Percentiles rank a stretch among this genome's conserved stretches.
Conservation (phyloP, 2,329 filamentous ascomycete species). For the Pseudogymnoascus sp. region DNA sequence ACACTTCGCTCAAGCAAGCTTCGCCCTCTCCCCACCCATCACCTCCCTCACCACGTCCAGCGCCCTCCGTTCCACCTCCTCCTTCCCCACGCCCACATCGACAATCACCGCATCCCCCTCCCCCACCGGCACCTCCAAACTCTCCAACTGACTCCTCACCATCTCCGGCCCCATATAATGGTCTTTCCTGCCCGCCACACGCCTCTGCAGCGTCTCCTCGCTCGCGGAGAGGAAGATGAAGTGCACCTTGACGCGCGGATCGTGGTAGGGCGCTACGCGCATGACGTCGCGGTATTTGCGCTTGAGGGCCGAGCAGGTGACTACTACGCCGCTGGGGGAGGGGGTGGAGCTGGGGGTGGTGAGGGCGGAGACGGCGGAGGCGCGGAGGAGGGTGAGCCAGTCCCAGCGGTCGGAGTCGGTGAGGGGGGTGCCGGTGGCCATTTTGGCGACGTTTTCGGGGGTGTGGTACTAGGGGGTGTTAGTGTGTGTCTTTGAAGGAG, state of each 20-base stretch:
- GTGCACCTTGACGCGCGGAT: slow-evolving; percentile 67
- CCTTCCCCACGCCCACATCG: slow-evolving; percentile 52
- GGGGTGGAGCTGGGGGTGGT: too few species aligned
- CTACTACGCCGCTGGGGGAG: slow-evolving; percentile 63
- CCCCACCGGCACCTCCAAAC: slow-evolving; percentile 72
- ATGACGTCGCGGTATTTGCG: slow-evolving; percentile 94
- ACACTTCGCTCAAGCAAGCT: too few species aligned
- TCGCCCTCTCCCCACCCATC: not conserved
- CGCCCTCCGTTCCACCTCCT: slow-evolving; percentile 53
- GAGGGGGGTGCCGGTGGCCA: slow-evolving; percentile 73
- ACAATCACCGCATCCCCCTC: slow-evolving; percentile 65
- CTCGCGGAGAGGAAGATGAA: slow-evolving; percentile 84
- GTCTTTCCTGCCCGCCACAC: slow-evolving; percentile 65
- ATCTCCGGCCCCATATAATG: slow-evolving; percentile 97
- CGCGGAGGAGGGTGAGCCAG: too few species aligned
- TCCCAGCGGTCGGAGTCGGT: slow-evolving; percentile 77
- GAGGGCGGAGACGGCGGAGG: too few species aligned
- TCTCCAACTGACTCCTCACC: slow-evolving; percentile 86
- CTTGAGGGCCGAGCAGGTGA: slow-evolving; percentile 94
- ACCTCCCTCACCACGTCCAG: slow-evolving; percentile 33
- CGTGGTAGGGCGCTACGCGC: slow-evolving; percentile 68
- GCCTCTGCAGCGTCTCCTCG: slow-evolving; percentile 64
- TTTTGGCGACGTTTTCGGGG: slow-evolving; percentile 77
- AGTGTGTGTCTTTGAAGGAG: not conserved
- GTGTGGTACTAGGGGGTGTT: slow-evolving; percentile 55